A percentile compares a stretch with the other conserved stretches of the same genome.
Conservation (phyloP, 108 stramenopile genomes). For the Chaetoceros tenuissimus region DNA sequence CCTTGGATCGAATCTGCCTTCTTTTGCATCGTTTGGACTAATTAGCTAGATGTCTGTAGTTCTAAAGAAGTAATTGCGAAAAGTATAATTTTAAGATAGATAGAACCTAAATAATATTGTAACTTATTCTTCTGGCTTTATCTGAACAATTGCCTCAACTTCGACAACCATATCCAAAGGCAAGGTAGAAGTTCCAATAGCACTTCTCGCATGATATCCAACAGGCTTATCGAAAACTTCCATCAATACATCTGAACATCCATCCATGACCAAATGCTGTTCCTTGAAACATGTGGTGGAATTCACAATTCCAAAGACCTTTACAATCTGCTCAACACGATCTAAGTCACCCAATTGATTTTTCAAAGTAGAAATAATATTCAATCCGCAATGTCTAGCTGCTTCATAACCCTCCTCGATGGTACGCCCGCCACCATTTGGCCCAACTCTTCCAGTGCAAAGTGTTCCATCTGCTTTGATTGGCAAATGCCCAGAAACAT, state of each 20-base stretch:
- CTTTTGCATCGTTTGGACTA: no score
- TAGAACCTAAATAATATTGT: no score
- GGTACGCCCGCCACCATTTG: constrained; percentile 30
- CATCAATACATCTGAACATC: constrained; percentile 76
- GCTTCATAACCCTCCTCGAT: constrained; percentile 83
- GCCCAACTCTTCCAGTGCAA: constrained; percentile 72
- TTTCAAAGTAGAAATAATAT: constrained; percentile 78
- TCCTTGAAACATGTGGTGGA: constrained; percentile 71
- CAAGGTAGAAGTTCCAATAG: constrained; percentile 73
- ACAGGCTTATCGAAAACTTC: constrained; percentile 68
- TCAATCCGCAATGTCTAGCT: constrained; percentile 74
- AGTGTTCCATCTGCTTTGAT: constrained; percentile 60
- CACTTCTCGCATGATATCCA: constrained; percentile 80
- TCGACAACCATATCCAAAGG: constrained; percentile 77
- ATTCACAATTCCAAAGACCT: constrained; percentile 85
- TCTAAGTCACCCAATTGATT: constrained; percentile 75
- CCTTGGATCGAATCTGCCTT: no score
- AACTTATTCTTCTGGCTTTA: constrained; percentile 33
- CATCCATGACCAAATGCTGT: constrained; percentile 82
- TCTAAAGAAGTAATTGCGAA: no score
- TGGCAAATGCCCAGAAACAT: constrained; percentile 82
- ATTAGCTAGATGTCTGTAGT: no score
- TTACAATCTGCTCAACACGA: constrained; percentile 71
- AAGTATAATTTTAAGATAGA: no score
- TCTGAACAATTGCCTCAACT: constrained; percentile 72